These are phyloP conservation scores for Astragalus membranaceus DNA, from an alignment of 306 rosid genomes.

Conservation along the genomic window DNA sequence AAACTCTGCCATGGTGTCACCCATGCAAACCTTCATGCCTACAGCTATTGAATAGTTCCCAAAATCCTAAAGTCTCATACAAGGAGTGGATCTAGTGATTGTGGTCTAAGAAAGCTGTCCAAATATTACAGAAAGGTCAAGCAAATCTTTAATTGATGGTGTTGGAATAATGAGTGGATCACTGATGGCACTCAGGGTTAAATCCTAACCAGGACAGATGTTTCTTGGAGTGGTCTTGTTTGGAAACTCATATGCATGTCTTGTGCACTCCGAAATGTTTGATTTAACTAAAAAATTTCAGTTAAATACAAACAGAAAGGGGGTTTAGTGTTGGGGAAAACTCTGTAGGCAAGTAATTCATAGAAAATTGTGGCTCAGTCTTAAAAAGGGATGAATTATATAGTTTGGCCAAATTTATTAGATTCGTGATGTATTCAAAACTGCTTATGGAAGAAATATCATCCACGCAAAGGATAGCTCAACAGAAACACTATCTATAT, in stretches of 20 bases:
- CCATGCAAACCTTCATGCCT: neutral
- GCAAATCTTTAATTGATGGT: slow-evolving; percentile 57
- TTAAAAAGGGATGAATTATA: neutral
- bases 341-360: neutral
- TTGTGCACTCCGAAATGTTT: neutral
- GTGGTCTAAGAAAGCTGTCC: slow-evolving; percentile 13
- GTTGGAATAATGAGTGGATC: slow-evolving; percentile 57
- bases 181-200: slow-evolving; percentile 43
- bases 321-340: neutral
- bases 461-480: neutral
- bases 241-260: neutral
- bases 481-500: neutral
- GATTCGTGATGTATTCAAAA: neutral
- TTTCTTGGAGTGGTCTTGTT: slow-evolving; percentile 53
- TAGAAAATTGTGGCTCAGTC: neutral
- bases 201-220: slow-evolving; percentile 57
- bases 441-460: neutral
- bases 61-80: slow-evolving; percentile 22
- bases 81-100: slow-evolving; percentile 22
- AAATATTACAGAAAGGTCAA: slow-evolving; percentile 54
- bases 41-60: neutral
- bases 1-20: slow-evolving; percentile 4
- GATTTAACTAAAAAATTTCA: neutral
- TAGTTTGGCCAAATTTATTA: neutral
- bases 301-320: neutral